Conservation (phyloP, 176 grass and related monocot species). For the Miscanthus lutarioriparius region DNA sequence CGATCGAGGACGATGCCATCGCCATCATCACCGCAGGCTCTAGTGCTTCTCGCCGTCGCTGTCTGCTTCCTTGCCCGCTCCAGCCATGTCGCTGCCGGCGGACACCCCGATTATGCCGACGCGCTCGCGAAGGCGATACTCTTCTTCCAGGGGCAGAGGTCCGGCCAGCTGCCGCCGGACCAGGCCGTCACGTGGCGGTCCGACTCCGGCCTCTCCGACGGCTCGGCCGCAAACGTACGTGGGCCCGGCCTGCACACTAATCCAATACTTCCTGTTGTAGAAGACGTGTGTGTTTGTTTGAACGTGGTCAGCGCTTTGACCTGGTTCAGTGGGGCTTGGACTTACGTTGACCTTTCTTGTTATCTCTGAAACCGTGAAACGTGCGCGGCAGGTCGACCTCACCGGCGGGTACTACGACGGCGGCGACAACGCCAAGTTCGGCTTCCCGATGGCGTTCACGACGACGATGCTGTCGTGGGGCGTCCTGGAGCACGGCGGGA, state of each 20-base stretch:
- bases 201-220: slow-evolving; percentile 77
- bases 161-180: slow-evolving; percentile 65
- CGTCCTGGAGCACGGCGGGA: slow-evolving; percentile 62
- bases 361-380: background rate
- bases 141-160: slow-evolving; percentile 90
- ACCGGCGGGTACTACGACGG: slow-evolving; percentile 97
- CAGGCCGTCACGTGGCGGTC: slow-evolving; percentile 79
- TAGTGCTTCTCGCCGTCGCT: slow-evolving; percentile 20
- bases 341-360: background rate
- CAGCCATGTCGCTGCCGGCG: slow-evolving; percentile 17
- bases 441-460: slow-evolving; percentile 90
- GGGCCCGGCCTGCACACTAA: too few relatives aligned
- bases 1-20: background rate
- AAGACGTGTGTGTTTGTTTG: background rate
- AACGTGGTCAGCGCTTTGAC: background rate
- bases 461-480: slow-evolving; percentile 75
- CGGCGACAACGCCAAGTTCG: slow-evolving; percentile 90
- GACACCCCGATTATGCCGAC: slow-evolving; percentile 55
- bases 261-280: background rate
- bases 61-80: background rate
- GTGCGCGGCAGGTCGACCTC: too few relatives aligned
- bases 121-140: slow-evolving; percentile 77
- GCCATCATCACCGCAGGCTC: background rate
- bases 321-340: background rate
- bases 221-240: slow-evolving; percentile 55